Evolutionary conservation across 352 stramenopile genomes (phyloP).

Genomic region (Blastocystis sp.): DNA sequence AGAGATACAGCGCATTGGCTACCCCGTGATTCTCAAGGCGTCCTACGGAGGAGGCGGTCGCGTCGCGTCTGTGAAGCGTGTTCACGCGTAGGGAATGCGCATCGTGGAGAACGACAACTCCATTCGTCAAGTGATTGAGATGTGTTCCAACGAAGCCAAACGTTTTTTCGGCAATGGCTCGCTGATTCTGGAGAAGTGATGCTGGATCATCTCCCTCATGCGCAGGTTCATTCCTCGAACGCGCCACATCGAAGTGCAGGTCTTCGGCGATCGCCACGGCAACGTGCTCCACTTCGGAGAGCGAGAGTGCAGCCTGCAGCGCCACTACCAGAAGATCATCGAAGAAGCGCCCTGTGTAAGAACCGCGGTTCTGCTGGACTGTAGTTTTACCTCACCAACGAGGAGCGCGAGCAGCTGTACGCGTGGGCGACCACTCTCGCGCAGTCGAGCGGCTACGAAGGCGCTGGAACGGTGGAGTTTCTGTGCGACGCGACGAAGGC

Average conservation of each 20-base stretch:
- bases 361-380: slow-evolving; percentile 28
- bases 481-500: slow-evolving; percentile 81
- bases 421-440: slow-evolving; percentile 85
- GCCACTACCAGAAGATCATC: slow-evolving; percentile 90
- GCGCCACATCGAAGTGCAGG: slow-evolving; percentile 89
- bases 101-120: slow-evolving; percentile 81
- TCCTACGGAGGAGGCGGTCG: background rate
- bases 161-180: slow-evolving; percentile 87
- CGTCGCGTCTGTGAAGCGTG: background rate
- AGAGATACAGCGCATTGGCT: slow-evolving; percentile 86
- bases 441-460: slow-evolving; percentile 88
- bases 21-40: slow-evolving; percentile 89
- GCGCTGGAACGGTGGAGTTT: slow-evolving; percentile 90
- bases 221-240: slow-evolving; percentile 76
- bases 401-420: slow-evolving; percentile 85
- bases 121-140: slow-evolving; percentile 8
- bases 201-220: slow-evolving; percentile 73
- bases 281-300: slow-evolving; percentile 77
- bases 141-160: slow-evolving; percentile 79
- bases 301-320: slow-evolving; percentile 87
- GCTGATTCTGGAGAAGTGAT: slow-evolving; percentile 89
- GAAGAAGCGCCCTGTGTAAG: slow-evolving; percentile 88
- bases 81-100: slow-evolving; percentile 83
- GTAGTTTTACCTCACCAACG: slow-evolving; percentile 79
- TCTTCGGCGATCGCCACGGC: slow-evolving; percentile 88